Evolutionary conservation across 1,139 yeast species (phyloP), one percentile per base, ranked within the genome.

Genomic region (Hyphopichia burtonii): DNA sequence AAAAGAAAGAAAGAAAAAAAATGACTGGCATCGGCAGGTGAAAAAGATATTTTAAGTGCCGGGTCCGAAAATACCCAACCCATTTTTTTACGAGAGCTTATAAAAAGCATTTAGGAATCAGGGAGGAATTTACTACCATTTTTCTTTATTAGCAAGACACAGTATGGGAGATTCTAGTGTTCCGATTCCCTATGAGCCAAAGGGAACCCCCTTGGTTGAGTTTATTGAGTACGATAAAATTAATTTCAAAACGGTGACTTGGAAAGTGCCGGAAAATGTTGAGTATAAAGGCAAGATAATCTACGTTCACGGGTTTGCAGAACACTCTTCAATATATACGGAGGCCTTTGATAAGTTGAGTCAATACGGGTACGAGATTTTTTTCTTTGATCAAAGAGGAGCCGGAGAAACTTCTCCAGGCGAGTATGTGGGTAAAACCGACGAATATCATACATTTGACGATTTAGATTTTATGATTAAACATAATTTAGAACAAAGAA

Each of bases 321-420:
- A 91, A 57, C 77, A 76, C 45, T 67, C 79, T 9, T 56, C 58
- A 11, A 46, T 80, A 3, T 88, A 85, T 56, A 68, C 73, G 36
- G 78, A 80, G 42, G 61, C 79, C 36, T 81, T 82, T 61, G 90
- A 87, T 48, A 65, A 68, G 6, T 61, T 89, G 40, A 71, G 83
- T 1, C 59, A 58, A 25, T 52, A 56, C 4, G 97, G 97, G 1
- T 86, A 79, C 59, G 95, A 87, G 52, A 76, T 83, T 2, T 83
- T 84, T 55, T 79, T 79, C 51, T 91, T 81, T 59, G 96, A 88
- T 58, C 96, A 89, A 65, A 77, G 97, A 52, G 98, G 98, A 1
- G 83, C 91, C 10, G 97, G 96, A 4, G 76, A 73, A 42, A 86
- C 96, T 0, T 78, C 85, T 1, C 78, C 79, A 0, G 80, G 80